A percentile compares a stretch with the other conserved stretches of the same genome.
phyloP scores from a whole-genome alignment of 2,329 filamentous ascomycete species.

The Ophiosphaerella narmari region DNA sequence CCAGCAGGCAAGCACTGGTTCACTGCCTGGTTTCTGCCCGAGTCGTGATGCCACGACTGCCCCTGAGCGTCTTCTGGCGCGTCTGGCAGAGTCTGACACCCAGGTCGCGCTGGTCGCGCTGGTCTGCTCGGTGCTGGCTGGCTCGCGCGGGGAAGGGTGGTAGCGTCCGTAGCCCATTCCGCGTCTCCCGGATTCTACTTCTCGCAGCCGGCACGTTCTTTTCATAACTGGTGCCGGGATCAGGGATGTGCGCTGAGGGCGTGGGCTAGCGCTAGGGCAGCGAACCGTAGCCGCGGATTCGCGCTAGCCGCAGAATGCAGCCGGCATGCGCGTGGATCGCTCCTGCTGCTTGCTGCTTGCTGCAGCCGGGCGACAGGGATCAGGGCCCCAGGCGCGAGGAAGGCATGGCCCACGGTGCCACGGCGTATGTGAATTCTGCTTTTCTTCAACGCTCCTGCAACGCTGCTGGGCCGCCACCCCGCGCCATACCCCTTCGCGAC shows the following conservation, averaged over 20 bases:
- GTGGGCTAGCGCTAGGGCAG: slow-evolving; percentile 18
- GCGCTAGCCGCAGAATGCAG: slow-evolving; percentile 17
- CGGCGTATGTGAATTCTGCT: too few species aligned
- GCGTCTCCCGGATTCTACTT: slow-evolving; percentile 25
- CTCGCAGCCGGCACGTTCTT: slow-evolving; percentile 35
- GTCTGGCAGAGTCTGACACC: too few species aligned
- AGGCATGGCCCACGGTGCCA: slow-evolving; percentile 30
- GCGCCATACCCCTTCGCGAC: slow-evolving; percentile 33
- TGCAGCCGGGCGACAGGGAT: neutral
- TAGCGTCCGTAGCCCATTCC: slow-evolving; percentile 30
- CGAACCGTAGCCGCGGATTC: slow-evolving; percentile 34
- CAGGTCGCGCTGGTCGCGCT: too few species aligned
- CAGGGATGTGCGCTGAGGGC: neutral
- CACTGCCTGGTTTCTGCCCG: too few species aligned
- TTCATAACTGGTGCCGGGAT: slow-evolving; percentile 5
- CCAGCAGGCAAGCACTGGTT: too few species aligned
- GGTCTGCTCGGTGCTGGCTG: slow-evolving; percentile 4
- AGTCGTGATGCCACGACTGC: too few species aligned
- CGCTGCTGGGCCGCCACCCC: slow-evolving; percentile 37
- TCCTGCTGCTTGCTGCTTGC: slow-evolving; percentile 27
- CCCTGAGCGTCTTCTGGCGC: too few species aligned
- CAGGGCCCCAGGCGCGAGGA: neutral
- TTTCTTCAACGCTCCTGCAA: slow-evolving; percentile 39
- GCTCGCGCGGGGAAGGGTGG: slow-evolving; percentile 40
- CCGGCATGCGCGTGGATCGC: slow-evolving; percentile 24